These are phyloP conservation scores for Neoscytalidium dimidiatum DNA, from an alignment of 2,329 filamentous ascomycete genomes.

Conservation along the genomic window DNA sequence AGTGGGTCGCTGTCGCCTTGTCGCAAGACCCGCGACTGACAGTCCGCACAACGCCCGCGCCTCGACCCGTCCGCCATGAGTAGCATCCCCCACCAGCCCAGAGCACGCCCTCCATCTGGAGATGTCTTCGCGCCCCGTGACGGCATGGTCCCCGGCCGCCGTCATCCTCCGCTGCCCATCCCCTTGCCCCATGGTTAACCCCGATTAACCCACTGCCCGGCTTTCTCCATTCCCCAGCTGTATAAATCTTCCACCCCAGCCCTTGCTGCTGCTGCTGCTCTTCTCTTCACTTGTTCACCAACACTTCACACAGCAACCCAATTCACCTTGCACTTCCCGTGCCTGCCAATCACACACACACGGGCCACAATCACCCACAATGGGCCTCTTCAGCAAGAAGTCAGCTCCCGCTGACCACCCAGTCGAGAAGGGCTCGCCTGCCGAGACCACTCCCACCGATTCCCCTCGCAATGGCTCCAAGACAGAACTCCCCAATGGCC, in stretches of 20 bases:
- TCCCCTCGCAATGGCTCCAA: constrained; percentile 11
- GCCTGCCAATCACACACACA: constrained; percentile 11
- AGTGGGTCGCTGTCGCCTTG: constrained; percentile 4
- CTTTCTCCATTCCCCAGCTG: constrained; percentile 3
- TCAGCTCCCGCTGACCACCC: not conserved
- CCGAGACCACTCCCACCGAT: constrained; percentile 19
- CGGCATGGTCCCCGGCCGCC: constrained; percentile 4
- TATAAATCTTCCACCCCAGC: constrained; percentile 13
- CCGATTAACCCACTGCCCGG: constrained; percentile 12
- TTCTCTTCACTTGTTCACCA: constrained; percentile 7
- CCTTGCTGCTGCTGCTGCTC: not conserved
- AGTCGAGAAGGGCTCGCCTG: constrained; percentile 17
- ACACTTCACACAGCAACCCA: not conserved
- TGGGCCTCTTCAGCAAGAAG: constrained; percentile 21
- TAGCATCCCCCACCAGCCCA: constrained; percentile 18
- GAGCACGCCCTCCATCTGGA: constrained; percentile 14
- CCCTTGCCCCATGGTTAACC: constrained; percentile 17
- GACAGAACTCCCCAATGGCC: not conserved
- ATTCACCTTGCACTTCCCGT: not conserved
- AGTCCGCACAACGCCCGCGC: constrained; percentile 6
- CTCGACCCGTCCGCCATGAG: constrained; percentile 12
- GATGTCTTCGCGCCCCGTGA: constrained; percentile 19
- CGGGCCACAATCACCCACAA: constrained; percentile 3
- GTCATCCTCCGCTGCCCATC: constrained; percentile 14
- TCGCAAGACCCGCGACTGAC: constrained; percentile 11